These are phyloP conservation scores for Hymenoscyphus repandus DNA, from an alignment of 2,329 filamentous ascomycete species.

Conservation along the genomic window DNA sequence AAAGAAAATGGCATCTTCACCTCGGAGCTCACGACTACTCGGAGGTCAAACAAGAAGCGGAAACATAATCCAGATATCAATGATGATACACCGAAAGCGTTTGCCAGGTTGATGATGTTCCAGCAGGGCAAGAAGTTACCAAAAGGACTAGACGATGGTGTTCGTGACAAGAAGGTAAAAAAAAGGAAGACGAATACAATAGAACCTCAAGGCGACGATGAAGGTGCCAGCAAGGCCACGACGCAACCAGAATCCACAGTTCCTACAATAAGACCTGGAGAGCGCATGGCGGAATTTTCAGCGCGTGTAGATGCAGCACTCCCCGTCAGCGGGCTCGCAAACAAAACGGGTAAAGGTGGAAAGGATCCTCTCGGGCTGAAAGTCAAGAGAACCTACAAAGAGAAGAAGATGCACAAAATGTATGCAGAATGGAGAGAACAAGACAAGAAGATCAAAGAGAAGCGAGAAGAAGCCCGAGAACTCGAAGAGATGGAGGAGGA, in stretches of 20 bases:
- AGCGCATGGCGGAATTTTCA: constrained; percentile 75
- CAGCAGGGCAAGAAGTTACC: constrained; percentile 55
- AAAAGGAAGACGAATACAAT: constrained; percentile 12
- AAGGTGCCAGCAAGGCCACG: constrained; percentile 13
- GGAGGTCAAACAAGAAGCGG: constrained; percentile 39
- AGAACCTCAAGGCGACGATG: constrained; percentile 15
- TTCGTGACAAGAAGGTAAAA: constrained; percentile 33
- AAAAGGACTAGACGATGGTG: constrained; percentile 69
- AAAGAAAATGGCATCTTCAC: constrained; percentile 34
- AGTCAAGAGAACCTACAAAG: constrained; percentile 71
- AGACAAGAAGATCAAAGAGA: constrained; percentile 45
- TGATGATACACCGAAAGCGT: constrained; percentile 85
- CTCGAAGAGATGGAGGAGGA: constrained; percentile 29
- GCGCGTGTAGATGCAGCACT: constrained; percentile 80
- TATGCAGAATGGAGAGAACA: constrained; percentile 73
- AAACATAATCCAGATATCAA: constrained; percentile 41
- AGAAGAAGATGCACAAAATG: constrained; percentile 75
- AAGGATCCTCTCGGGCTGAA: constrained; percentile 62
- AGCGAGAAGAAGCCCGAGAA: constrained; percentile 25
- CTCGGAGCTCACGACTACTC: constrained; percentile 30
- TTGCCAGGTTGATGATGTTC: constrained; percentile 77
- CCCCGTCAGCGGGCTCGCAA: constrained; percentile 66
- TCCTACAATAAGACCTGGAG: constrained; percentile 75
- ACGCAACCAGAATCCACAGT: constrained; percentile 33
- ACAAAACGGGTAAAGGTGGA: constrained; percentile 52